Conservation (phyloP, 495 filamentous ascomycete species). For the Penicillium diatomitis region DNA sequence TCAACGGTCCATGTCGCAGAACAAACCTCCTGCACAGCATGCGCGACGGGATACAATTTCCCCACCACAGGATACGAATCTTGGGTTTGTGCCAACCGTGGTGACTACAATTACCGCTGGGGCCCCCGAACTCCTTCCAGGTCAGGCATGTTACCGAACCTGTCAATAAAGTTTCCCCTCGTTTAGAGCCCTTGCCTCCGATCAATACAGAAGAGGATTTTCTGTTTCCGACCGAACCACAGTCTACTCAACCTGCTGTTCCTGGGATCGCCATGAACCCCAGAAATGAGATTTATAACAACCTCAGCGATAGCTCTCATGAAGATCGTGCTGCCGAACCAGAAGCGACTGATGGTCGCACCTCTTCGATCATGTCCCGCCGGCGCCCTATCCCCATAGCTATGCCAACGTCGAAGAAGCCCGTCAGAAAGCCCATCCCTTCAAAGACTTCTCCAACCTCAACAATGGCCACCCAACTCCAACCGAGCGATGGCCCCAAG, state of each 20-base stretch:
- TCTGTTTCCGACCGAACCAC: constrained; percentile 34
- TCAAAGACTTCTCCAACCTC: constrained; percentile 34
- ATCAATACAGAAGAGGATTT: constrained; percentile 15
- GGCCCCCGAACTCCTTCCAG: constrained; percentile 5
- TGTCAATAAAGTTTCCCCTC: not conserved
- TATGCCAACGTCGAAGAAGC: constrained; percentile 35
- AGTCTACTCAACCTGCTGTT: constrained; percentile 61
- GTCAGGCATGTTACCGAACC: constrained; percentile 8
- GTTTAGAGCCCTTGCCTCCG: constrained; percentile 1
- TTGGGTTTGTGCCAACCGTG: constrained; percentile 19
- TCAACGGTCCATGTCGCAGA: no score
- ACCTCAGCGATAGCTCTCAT: constrained; percentile 30
- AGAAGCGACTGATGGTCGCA: constrained; percentile 24
- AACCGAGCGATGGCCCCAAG: constrained; percentile 48
- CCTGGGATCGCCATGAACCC: constrained; percentile 53
- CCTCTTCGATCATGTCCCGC: constrained; percentile 36
- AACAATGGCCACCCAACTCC: constrained; percentile 47
- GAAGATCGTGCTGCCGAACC: constrained; percentile 28
- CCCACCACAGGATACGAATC: not conserved
- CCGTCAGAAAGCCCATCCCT: constrained; percentile 43
- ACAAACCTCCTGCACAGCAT: no score
- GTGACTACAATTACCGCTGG: constrained; percentile 35
- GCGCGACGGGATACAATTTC: constrained; percentile 1
- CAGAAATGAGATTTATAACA: constrained; percentile 19
- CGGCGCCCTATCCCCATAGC: constrained; percentile 37